These are phyloP conservation scores for Leccinum incarnatum DNA, from an alignment of 768 basidiomycete genomes.

Conservation along the genomic window DNA sequence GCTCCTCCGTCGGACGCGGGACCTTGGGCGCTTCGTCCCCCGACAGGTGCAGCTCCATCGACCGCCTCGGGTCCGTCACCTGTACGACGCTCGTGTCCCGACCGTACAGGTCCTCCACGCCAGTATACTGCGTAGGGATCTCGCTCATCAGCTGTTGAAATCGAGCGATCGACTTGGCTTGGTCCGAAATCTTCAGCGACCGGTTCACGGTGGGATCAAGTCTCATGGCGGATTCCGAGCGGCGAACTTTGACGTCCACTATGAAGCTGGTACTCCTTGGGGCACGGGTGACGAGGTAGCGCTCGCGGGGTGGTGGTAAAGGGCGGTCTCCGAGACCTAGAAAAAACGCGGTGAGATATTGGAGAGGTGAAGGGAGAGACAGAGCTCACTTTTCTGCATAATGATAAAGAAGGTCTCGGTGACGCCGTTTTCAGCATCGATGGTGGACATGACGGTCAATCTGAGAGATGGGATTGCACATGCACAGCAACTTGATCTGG, in stretches of 20 bases:
- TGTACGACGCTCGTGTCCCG: slow-evolving; percentile 63
- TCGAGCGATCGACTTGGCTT: slow-evolving; percentile 22
- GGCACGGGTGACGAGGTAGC: slow-evolving; percentile 48
- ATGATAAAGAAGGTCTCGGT: slow-evolving; percentile 3
- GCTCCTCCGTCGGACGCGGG: slow-evolving; percentile 53
- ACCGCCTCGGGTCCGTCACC: slow-evolving; percentile 27
- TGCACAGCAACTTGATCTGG: background rate
- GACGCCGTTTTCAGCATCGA: background rate
- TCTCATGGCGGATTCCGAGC: slow-evolving; percentile 39
- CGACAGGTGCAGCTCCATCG: slow-evolving; percentile 20
- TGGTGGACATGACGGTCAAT: background rate
- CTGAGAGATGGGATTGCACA: background rate
- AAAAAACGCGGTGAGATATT: background rate
- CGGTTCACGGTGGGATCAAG: slow-evolving; percentile 39
- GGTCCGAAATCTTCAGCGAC: slow-evolving; percentile 39
- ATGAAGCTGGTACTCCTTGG: slow-evolving; percentile 37
- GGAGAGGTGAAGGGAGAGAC: background rate
- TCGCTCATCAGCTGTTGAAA: slow-evolving; percentile 57
- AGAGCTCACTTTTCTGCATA: slow-evolving; percentile 4
- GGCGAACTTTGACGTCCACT: slow-evolving; percentile 48
- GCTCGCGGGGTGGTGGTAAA: slow-evolving; percentile 57
- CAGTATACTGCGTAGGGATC: slow-evolving; percentile 39
- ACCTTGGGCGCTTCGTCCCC: slow-evolving; percentile 56
- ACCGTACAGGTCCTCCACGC: slow-evolving; percentile 70
- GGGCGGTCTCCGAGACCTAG: slow-evolving; percentile 53